Conservation (phyloP, 768 basidiomycete genomes). For the Collybia mongolica region DNA sequence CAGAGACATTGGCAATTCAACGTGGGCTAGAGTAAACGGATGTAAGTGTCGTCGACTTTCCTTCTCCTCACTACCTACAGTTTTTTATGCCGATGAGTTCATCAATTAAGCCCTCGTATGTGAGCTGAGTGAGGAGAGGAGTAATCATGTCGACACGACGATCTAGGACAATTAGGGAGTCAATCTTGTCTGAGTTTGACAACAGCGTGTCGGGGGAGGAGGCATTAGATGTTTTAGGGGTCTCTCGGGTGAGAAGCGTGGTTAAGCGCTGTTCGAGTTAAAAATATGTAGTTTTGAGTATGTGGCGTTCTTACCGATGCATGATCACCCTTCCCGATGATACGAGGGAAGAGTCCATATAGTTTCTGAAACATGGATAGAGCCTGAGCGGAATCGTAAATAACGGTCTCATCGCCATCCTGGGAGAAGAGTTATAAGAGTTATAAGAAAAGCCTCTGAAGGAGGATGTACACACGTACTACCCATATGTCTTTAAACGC, state of each 20-base stretch:
- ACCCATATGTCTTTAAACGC: slow-evolving; percentile 91
- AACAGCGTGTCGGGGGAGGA: slow-evolving; percentile 38
- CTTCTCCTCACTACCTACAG: slow-evolving; percentile 45
- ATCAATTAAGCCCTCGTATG: slow-evolving; percentile 94
- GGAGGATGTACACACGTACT: slow-evolving; percentile 47
- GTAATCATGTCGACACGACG: slow-evolving; percentile 94
- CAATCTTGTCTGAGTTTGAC: slow-evolving; percentile 61
- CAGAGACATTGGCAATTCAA: slow-evolving; percentile 75
- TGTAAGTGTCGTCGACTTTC: too few species aligned
- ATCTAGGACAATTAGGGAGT: slow-evolving; percentile 87
- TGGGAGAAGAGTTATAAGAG: slow-evolving; percentile 26
- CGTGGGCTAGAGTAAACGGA: slow-evolving; percentile 51
- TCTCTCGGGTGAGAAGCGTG: slow-evolving; percentile 63
- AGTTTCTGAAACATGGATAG: slow-evolving; percentile 79
- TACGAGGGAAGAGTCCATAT: slow-evolving; percentile 88
- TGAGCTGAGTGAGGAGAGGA: slow-evolving; percentile 91
- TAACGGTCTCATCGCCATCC: slow-evolving; percentile 91
- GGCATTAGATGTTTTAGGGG: slow-evolving; percentile 36
- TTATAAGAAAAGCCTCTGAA: not conserved
- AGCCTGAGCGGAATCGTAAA: slow-evolving; percentile 89
- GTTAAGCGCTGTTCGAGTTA: slow-evolving; percentile 62
- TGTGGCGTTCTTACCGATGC: slow-evolving; percentile 54
- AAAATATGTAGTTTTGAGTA: slow-evolving; percentile 2
- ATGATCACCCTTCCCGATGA: slow-evolving; percentile 90
- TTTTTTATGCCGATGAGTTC: slow-evolving; percentile 90